A percentile compares a stretch with the other conserved stretches of the same genome.
Conservation (phyloP, 75 land plant species). For the Selaginella tamariscina region DNA sequence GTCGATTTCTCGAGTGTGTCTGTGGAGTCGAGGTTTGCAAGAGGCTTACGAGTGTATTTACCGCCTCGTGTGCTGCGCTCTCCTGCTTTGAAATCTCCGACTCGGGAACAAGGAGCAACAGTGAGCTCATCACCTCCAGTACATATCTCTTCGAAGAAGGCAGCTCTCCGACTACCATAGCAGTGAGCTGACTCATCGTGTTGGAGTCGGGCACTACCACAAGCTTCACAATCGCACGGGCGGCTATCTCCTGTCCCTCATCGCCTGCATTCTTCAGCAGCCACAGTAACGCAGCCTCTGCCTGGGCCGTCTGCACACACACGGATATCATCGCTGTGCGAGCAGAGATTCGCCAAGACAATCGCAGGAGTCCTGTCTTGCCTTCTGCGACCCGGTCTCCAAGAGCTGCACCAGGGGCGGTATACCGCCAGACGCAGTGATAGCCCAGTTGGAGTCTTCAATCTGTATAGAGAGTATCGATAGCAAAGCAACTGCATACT, state of each 20-base stretch:
- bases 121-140: neutral
- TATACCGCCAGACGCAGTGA: slow-evolving; percentile 7
- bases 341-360: slow-evolving; percentile 5
- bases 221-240: slow-evolving; percentile 39
- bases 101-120: neutral
- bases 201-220: slow-evolving; percentile 49
- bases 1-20: neutral
- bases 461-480: neutral
- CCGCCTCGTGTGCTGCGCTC: neutral
- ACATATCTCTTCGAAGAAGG: slow-evolving; percentile 23
- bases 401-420: slow-evolving; percentile 6
- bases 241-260: neutral
- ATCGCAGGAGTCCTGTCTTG: neutral
- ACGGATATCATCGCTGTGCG: slow-evolving; percentile 9
- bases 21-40: neutral
- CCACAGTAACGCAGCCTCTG: slow-evolving; percentile 4
- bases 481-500: slow-evolving; percentile 4
- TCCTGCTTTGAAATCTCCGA: neutral
- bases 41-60: neutral
- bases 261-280: slow-evolving; percentile 5
- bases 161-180: slow-evolving; percentile 40
- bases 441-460: slow-evolving; percentile 8
- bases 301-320: slow-evolving; percentile 10
- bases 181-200: slow-evolving; percentile 46
- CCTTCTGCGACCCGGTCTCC: neutral